Evolutionary conservation across 345 rosid genomes (phyloP).

Genomic region (Citrus inodora): DNA sequence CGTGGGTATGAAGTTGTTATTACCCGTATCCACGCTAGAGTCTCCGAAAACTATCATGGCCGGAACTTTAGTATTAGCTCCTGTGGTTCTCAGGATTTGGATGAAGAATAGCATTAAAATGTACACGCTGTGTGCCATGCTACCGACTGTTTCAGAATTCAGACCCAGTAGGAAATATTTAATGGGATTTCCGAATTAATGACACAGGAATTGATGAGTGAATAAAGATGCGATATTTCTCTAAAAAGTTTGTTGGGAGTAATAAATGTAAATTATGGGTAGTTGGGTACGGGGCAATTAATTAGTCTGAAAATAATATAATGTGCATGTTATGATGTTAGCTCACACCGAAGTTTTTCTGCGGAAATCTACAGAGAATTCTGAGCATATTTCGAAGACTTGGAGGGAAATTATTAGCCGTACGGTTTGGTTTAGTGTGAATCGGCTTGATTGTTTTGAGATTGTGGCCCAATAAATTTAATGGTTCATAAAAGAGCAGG

Average conservation of each 20-base stretch:
- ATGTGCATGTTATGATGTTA: not conserved
- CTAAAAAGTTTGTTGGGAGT: slow-evolving; percentile 5
- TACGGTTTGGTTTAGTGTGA: too few species aligned
- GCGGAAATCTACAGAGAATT: not conserved
- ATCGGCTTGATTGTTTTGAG: too few species aligned
- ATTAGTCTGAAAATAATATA: not conserved
- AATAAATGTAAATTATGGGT: slow-evolving; percentile 9
- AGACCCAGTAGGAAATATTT: not conserved
- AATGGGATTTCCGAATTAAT: not conserved
- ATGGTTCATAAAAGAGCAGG: too few species aligned
- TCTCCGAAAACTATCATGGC: slow-evolving; percentile 61
- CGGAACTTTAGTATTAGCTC: slow-evolving; percentile 19
- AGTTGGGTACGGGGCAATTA: not conserved
- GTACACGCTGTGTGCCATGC: not conserved
- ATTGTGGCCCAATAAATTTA: too few species aligned
- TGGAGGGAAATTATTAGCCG: not conserved
- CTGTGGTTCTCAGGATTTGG: not conserved
- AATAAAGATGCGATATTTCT: not conserved
- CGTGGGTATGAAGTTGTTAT: slow-evolving; percentile 43
- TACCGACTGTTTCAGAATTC: not conserved
- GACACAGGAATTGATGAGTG: not conserved
- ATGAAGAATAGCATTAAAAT: slow-evolving; percentile 3
- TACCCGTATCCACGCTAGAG: slow-evolving; percentile 53
- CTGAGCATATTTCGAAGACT: not conserved
- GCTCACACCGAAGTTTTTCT: not conserved